Base-by-base conservation (phyloP, 345 rosid species). In the Sonneratia caseolaris region DNA sequence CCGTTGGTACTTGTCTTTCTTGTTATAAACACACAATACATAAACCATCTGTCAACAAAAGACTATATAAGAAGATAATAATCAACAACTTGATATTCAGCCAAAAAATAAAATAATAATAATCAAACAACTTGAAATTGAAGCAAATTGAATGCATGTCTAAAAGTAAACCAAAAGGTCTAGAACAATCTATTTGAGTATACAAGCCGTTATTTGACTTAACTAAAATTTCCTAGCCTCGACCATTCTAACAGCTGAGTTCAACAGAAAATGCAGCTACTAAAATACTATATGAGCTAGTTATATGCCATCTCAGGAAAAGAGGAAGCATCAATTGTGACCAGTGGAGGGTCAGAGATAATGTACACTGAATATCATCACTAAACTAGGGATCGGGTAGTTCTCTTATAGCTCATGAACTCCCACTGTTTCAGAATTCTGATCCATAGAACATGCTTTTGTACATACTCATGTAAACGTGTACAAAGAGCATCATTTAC, bases 1-100 rank as follows among this genome's bases (percentile, higher is more conserved):
- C 71, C 97, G 85, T 38, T 92, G 91, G 79, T 82, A 48, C 76
- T 96, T 96, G 82, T 92, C 98, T 81, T 92, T 96, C 86, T 89
- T 92, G 97, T 86, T 89, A 81, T 96, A 91, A 14, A 92, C 85
- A 45, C 88, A 96, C 71, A 96, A 82, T 75, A 96, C 99, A 36
- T 96, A 96, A 71, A 96, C 88, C 98, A 89, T 92, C 99, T 96
- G 99, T 81, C 80, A 69, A 53, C 74, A 75, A 21, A 75, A 65
- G 76, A 75, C 43, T 37, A 51, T 37, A 19, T 68, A 70, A 9
- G 67, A 32, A 68, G 55, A 67, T 40, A 24, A 37, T 12, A 22
- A 45, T 12, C 7, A 68, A 45, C 24, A 42, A 22, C 10, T n/a
- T 12, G 55, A 35, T 8, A 68, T 22, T 7, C 12, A 7, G 45